Evolutionary conservation across 1,284 basidiomycete species (phyloP).

Genomic region (Porogramme epimiltina): DNA sequence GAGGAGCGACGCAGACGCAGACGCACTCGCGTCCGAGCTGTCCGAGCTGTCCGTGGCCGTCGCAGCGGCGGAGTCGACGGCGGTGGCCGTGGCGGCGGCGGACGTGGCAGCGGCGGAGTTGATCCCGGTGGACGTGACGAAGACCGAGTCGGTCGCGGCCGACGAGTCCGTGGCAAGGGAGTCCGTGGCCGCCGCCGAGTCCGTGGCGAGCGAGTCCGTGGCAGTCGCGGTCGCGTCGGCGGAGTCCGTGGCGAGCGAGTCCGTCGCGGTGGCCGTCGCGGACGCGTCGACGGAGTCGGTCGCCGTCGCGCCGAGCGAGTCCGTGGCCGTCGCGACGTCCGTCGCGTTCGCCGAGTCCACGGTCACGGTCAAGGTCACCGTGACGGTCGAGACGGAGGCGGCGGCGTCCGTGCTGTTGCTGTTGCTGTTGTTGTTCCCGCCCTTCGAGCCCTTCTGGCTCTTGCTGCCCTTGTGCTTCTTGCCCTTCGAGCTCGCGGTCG

Average conservation of each 20-base stretch:
- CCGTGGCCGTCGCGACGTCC: background rate
- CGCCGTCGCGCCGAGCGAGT: slow-evolving; percentile 1
- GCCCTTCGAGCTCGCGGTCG: no score
- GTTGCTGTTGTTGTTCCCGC: no score
- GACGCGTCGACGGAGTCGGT: background rate
- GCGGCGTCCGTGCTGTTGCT: background rate
- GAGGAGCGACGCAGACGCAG: background rate
- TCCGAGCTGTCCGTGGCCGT: background rate
- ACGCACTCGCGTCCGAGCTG: slow-evolving; percentile 6
- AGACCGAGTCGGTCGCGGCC: slow-evolving; percentile 1
- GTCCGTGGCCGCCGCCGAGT: background rate
- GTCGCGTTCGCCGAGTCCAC: background rate
- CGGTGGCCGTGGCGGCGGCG: slow-evolving; percentile 18
- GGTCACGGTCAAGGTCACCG: slow-evolving; percentile 1
- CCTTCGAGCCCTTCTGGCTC: background rate
- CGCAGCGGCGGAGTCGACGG: background rate
- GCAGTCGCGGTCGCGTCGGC: no score
- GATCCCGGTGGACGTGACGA: background rate
- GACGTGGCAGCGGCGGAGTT: no score
- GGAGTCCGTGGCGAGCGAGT: no score
- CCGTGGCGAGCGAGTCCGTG: no score
- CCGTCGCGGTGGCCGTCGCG: background rate
- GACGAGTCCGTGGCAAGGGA: slow-evolving; percentile 6
- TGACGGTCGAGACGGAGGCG: background rate
- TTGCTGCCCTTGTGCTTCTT: no score